A percentile compares a stretch with the other conserved stretches of the same genome.
These are phyloP conservation scores for Ballota nigra DNA, from an alignment of 257 asterid species.

Conservation along the genomic window DNA sequence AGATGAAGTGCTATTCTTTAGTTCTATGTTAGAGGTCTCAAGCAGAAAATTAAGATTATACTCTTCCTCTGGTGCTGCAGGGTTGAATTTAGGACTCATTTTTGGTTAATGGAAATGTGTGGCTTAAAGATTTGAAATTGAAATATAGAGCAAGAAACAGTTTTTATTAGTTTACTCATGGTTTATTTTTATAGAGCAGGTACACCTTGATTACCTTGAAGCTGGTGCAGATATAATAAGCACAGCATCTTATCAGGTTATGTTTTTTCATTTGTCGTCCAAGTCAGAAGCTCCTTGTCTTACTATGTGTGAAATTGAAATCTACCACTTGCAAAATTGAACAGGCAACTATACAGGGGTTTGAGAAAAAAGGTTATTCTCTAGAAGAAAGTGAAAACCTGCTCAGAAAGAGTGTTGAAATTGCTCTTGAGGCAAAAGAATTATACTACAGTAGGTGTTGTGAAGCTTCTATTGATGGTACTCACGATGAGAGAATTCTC, in stretches of 20 bases:
- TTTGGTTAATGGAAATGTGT: constrained; percentile 14
- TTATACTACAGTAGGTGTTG: constrained; percentile 52
- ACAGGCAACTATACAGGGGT: constrained; percentile 95
- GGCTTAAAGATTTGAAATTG: not conserved
- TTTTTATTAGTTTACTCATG: constrained; percentile 9
- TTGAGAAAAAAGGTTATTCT: constrained; percentile 76
- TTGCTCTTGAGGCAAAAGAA: constrained; percentile 74
- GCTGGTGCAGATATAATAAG: constrained; percentile 86
- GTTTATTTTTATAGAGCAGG: constrained; percentile 50
- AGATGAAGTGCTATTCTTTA: not conserved
- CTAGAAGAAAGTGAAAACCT: constrained; percentile 66
- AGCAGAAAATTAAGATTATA: not conserved
- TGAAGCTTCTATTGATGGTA: constrained; percentile 37
- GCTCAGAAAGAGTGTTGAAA: constrained; percentile 77
- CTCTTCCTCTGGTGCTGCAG: constrained; percentile 20
- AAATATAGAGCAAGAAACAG: not conserved
- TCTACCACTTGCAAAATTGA: constrained; percentile 16
- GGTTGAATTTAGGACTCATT: not conserved
- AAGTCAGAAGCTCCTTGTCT: constrained; percentile 10
- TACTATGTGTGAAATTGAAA: constrained; percentile 3
- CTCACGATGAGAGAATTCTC: constrained; percentile 49
- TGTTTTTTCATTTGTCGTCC: not conserved
- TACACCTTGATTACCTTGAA: constrained; percentile 91
- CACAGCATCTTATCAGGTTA: constrained; percentile 89
- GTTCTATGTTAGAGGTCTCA: not conserved